Base-by-base conservation (phyloP, 768 basidiomycete species). In the Lyophyllum shimeji region DNA sequence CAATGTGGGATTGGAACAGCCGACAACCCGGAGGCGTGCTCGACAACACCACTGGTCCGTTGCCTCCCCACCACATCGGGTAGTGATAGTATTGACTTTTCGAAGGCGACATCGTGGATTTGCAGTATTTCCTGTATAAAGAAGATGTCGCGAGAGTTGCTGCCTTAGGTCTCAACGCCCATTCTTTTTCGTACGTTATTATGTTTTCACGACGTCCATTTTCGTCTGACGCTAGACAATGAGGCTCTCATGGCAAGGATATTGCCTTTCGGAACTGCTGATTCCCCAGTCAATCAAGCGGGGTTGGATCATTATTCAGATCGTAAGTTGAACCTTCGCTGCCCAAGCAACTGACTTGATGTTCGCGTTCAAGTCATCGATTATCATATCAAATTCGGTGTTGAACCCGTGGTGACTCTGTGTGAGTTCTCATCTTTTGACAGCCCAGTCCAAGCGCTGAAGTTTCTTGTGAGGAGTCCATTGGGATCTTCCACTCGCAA, bases 51-150 rank as follows among this genome's bases (percentile, higher is more conserved):
- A 81, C 74, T 40, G 78, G 77, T 76, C 52, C 57, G 43, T 24
- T 25, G 29, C 17, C 33, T 45, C 51, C 34, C n/a, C 11, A 24
- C 12, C 37, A 45, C 21, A 6, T 49, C 13, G 1, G 17, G 47
- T 11, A 18, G 1, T 5, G 24, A 24, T 44, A 8, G 18, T 54
- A 12, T 25, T 20, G 15, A 52, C 25, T 37, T 37, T 33, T 43
- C 21, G 25, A 25, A 80, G 79, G 72, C 52, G 80, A 80, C 59
- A 64, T 81, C 29, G 71, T 78, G 7, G 79, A 79, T 61, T 63
- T 82, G 17, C 77, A 81, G 39, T 82, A 82, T 58, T 81, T 69
- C 55, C 67, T 82, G 39, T 82, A 82, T 65, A 82, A 82, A 59
- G 76, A 78, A 64, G 81, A 82, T 58, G 71, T 76, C 3, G 71